Evolutionary conservation across 2,329 filamentous ascomycete genomes (phyloP).

Genomic region (Cryoendolithus antarcticus): DNA sequence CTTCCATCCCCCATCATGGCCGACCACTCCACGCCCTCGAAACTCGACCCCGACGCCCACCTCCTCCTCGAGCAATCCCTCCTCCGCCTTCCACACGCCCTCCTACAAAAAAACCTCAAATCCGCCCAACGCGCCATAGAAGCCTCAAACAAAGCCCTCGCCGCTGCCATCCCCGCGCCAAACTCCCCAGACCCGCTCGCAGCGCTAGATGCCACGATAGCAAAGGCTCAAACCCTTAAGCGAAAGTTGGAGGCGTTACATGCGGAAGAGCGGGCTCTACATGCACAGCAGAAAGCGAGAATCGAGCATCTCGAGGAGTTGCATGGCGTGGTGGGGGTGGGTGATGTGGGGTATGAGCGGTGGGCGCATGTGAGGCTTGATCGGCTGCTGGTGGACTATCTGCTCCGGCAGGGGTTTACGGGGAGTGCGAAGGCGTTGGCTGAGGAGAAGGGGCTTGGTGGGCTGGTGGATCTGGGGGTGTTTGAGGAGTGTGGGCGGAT

Average conservation of each 20-base stretch:
- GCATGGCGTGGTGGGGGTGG: slow-evolving; percentile 65
- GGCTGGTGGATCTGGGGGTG: slow-evolving; percentile 77
- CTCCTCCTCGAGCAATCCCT: slow-evolving; percentile 83
- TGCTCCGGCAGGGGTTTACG: slow-evolving; percentile 71
- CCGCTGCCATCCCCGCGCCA: slow-evolving; percentile 40
- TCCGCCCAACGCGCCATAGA: slow-evolving; percentile 66
- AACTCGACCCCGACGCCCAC: slow-evolving; percentile 63
- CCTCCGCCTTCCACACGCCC: slow-evolving; percentile 81
- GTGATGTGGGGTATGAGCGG: slow-evolving; percentile 84
- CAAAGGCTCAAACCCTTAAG: slow-evolving; percentile 74
- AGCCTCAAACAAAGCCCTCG: slow-evolving; percentile 53
- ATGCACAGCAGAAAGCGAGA: slow-evolving; percentile 62
- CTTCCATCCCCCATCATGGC: slow-evolving; percentile 23
- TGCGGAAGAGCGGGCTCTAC: slow-evolving; percentile 66
- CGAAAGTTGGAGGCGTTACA: slow-evolving; percentile 69
- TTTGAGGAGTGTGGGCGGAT: slow-evolving; percentile 75
- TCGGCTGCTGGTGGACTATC: slow-evolving; percentile 80
- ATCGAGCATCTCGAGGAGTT: slow-evolving; percentile 72
- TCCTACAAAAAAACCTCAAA: slow-evolving; percentile 89
- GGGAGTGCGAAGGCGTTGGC: slow-evolving; percentile 67
- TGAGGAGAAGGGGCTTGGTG: slow-evolving; percentile 59
- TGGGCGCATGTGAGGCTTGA: slow-evolving; percentile 78
- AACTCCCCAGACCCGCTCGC: slow-evolving; percentile 58
- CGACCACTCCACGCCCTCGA: slow-evolving; percentile 40
- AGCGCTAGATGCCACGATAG: slow-evolving; percentile 73